Evolutionary conservation across 306 rosid genomes (phyloP).

Genomic region (Sicyos edulis): DNA sequence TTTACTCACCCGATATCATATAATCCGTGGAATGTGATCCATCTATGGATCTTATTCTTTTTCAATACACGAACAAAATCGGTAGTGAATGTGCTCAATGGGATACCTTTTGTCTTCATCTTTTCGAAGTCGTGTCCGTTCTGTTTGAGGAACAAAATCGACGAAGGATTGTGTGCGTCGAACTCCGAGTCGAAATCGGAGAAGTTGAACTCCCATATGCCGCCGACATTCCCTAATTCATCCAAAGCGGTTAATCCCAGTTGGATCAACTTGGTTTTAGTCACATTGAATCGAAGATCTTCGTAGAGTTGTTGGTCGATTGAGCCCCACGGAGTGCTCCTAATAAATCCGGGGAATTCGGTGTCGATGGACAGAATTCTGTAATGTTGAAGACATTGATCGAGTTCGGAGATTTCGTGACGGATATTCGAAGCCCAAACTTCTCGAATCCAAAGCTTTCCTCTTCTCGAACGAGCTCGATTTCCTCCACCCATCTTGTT

Average conservation of each 20-base stretch:
- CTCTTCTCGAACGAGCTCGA: not conserved
- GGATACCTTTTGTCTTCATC: not conserved
- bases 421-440: not conserved
- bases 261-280: not conserved
- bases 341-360: too few species aligned
- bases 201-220: conserved; percentile 16
- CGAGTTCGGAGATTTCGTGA: not conserved
- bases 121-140: not conserved
- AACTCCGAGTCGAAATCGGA: not conserved
- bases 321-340: not conserved
- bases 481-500: not conserved
- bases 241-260: not conserved
- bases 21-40: conserved; percentile 16
- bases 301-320: not conserved
- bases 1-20: not conserved
- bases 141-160: not conserved
- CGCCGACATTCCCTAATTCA: not conserved
- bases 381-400: not conserved
- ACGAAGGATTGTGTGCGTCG: not conserved
- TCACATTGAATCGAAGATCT: not conserved
- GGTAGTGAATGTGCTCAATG: not conserved
- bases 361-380: not conserved
- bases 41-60: not conserved
- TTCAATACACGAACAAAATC: not conserved
- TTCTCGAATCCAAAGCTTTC: not conserved